Conservation (phyloP, 106 monocot species). For the Acorus gramineus region DNA sequence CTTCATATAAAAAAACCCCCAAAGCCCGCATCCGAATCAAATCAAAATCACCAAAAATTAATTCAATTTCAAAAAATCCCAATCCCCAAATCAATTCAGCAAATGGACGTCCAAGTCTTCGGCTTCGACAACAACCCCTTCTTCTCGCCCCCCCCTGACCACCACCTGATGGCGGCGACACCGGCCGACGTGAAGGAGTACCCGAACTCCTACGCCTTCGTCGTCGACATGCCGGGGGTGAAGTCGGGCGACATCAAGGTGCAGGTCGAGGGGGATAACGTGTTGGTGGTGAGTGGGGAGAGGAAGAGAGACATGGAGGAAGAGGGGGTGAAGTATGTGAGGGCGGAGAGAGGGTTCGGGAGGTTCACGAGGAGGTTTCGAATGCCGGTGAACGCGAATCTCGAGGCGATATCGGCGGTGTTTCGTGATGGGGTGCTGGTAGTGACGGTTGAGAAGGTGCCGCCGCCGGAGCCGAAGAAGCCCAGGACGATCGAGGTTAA, state of each 20-base stretch:
- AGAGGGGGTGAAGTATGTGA: conserved; percentile 32
- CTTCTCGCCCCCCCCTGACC: too few species aligned
- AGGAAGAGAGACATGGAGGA: conserved; percentile 20
- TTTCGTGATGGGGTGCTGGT: conserved; percentile 58
- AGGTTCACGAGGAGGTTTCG: conserved; percentile 68
- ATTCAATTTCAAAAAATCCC: too few species aligned
- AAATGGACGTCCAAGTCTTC: too few species aligned
- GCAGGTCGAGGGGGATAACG: conserved; percentile 32
- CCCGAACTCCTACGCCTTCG: conserved; percentile 36
- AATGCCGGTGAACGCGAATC: conserved; percentile 47
- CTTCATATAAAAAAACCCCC: too few species aligned
- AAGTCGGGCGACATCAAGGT: conserved; percentile 27
- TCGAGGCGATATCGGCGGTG: conserved; percentile 33
- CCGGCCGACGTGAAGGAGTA: conserved; percentile 74
- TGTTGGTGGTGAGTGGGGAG: conserved; percentile 31
- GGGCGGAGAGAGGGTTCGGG: conserved; percentile 66
- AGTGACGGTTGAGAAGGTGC: conserved; percentile 20
- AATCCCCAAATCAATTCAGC: too few species aligned
- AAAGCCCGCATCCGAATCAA: too few species aligned
- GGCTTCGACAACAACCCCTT: too few species aligned
- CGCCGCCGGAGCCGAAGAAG: conserved; percentile 41
- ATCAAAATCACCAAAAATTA: too few species aligned
- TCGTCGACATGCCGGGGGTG: conserved; percentile 76
- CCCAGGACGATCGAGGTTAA: conserved; percentile 31
- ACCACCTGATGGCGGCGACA: conserved; percentile 31